These are phyloP conservation scores for Boletus sp. DNA, from an alignment of 768 basidiomycete species.

Conservation along the genomic window DNA sequence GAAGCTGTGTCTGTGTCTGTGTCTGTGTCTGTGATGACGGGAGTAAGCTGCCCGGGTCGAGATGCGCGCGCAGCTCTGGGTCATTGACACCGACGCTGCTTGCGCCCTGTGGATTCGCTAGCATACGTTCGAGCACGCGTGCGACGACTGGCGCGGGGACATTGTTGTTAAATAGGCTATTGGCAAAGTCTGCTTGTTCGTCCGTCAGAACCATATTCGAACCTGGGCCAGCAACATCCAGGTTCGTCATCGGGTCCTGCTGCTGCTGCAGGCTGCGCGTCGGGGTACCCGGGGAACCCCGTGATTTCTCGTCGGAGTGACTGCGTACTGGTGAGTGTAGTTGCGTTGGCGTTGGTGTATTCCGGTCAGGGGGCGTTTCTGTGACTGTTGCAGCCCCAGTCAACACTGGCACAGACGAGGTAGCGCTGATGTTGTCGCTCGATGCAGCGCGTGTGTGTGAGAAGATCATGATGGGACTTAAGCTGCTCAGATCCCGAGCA, in stretches of 20 bases:
- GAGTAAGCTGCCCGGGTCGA: background rate
- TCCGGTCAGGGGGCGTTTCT: background rate
- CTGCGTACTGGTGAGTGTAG: background rate
- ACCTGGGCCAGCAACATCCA: background rate
- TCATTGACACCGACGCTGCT: constrained; percentile 1
- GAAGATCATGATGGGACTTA: background rate
- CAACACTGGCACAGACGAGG: background rate
- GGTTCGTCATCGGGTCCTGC: background rate
- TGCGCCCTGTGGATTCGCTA: constrained; percentile 21
- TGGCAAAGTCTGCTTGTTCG: constrained; percentile 25
- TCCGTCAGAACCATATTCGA: constrained; percentile 13
- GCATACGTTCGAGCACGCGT: constrained; percentile 27
- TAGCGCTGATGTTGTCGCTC: background rate
- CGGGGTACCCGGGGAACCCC: background rate
- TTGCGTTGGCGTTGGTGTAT: background rate
- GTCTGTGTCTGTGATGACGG: background rate
- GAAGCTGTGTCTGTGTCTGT: background rate
- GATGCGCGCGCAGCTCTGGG: constrained; percentile 8
- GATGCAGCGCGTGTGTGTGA: background rate
- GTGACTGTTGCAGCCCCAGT: background rate
- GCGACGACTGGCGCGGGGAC: constrained; percentile 26
- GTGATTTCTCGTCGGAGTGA: constrained; percentile 17
- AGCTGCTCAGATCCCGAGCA: background rate
- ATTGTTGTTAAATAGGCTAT: constrained; percentile 24
- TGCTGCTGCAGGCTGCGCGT: background rate